phyloP scores from a whole-genome alignment of 768 basidiomycete species.

The Leccinum disarticulatum region DNA sequence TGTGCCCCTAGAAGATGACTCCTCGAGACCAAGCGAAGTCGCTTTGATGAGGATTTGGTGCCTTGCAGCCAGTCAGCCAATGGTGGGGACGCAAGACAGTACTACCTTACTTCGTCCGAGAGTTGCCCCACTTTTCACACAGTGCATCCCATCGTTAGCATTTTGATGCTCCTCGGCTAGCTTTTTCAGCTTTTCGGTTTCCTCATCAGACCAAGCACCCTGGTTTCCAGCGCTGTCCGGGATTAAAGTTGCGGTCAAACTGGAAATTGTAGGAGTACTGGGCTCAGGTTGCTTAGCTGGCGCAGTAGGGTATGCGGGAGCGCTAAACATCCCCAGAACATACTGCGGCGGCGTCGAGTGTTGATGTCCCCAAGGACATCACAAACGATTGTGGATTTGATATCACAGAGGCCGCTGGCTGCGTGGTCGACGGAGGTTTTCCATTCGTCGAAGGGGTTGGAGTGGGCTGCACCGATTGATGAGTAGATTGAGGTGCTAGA shows the following conservation, averaged over 20 bases:
- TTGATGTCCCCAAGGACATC: conserved; percentile 61
- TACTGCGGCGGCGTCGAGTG: conserved; percentile 49
- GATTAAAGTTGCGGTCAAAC: conserved; percentile 16
- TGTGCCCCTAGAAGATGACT: conserved; percentile 61
- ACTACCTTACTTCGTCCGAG: conserved; percentile 63
- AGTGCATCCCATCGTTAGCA: conserved; percentile 68
- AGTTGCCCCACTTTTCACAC: conserved; percentile 69
- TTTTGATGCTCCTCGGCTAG: conserved; percentile 67
- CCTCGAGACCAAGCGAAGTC: conserved; percentile 74
- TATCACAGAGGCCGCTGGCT: conserved; percentile 50
- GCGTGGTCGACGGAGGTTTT: conserved; percentile 31
- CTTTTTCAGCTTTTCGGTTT: conserved; percentile 64
- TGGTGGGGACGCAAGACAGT: not conserved
- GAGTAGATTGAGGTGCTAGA: conserved; percentile 22
- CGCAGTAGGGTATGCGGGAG: conserved; percentile 50
- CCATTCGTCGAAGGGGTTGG: conserved; percentile 36
- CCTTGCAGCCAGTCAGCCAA: conserved; percentile 37
- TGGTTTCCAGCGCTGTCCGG: conserved; percentile 48
- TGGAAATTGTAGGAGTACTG: conserved; percentile 27
- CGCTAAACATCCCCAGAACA: conserved; percentile 32
- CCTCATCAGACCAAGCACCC: conserved; percentile 79
- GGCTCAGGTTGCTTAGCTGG: conserved; percentile 25
- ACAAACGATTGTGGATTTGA: conserved; percentile 74
- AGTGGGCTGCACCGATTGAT: conserved; percentile 39
- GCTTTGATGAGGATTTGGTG: conserved; percentile 85